Evolutionary conservation across 169 alveolate genomes (phyloP).

Genomic region (Plasmodium coatneyi): DNA sequence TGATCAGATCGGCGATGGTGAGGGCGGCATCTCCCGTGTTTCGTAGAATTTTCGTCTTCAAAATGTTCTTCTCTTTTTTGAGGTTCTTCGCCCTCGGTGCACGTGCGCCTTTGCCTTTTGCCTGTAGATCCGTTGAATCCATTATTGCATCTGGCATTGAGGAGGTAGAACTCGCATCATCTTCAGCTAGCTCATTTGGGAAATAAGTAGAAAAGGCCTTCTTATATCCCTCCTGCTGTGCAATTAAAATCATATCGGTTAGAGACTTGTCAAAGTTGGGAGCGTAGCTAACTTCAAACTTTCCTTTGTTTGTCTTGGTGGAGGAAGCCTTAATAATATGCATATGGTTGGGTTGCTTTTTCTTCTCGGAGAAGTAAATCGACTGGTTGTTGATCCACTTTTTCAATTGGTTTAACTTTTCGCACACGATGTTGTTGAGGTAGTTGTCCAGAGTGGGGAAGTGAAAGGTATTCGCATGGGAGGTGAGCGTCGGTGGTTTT

Average conservation of each 20-base stretch:
- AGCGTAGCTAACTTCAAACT: constrained; percentile 8
- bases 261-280: constrained; percentile 26
- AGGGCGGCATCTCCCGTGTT: neutral
- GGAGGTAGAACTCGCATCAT: neutral
- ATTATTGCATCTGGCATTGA: neutral
- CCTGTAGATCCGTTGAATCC: neutral
- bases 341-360: neutral
- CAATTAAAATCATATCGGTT: constrained; percentile 36
- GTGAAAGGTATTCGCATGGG: constrained; percentile 2
- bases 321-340: constrained; percentile 12
- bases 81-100: neutral
- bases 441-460: neutral
- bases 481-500: neutral
- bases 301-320: neutral
- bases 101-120: neutral
- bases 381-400: constrained; percentile 41
- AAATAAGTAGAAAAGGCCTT: constrained; percentile 11
- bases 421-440: constrained; percentile 26
- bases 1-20: constrained; percentile 17
- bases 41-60: constrained; percentile 11
- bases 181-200: neutral
- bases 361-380: neutral
- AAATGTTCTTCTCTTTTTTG: neutral
- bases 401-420: constrained; percentile 27
- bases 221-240: constrained; percentile 16